Conservation (phyloP, 1,284 basidiomycete species). For the Tremellales sp. region DNA sequence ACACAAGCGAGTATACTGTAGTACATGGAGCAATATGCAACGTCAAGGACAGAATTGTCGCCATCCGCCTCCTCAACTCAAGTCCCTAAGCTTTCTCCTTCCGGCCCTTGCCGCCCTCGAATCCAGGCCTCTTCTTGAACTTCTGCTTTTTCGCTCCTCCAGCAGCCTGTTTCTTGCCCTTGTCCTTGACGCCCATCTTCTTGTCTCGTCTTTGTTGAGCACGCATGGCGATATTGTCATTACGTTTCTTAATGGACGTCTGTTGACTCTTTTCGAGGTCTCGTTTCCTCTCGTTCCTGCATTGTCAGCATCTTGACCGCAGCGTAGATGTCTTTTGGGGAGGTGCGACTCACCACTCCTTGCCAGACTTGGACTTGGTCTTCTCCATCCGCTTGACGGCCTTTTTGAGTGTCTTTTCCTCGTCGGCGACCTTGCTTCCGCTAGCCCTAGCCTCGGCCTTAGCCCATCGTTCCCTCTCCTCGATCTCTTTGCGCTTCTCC, state of each 20-base stretch:
- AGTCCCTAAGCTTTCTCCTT: background rate
- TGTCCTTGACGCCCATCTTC: constrained; percentile 57
- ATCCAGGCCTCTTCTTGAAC: constrained; percentile 28
- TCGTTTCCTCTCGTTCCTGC: constrained; percentile 81
- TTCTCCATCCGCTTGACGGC: constrained; percentile 86
- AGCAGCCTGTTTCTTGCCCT: constrained; percentile 21
- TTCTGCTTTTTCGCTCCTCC: constrained; percentile 4
- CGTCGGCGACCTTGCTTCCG: constrained; percentile 81
- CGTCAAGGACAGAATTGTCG: too few relatives aligned
- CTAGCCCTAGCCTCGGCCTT: constrained; percentile 79
- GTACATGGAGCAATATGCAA: too few relatives aligned
- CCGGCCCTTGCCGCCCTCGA: constrained; percentile 32
- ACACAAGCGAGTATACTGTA: too few relatives aligned
- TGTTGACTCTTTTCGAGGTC: constrained; percentile 67
- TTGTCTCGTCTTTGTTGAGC: constrained; percentile 74
- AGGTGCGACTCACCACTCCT: constrained; percentile 64
- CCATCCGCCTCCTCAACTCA: too few relatives aligned
- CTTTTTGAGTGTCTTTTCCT: constrained; percentile 76
- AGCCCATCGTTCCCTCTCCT: constrained; percentile 77
- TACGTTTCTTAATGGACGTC: constrained; percentile 77
- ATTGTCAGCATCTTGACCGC: background rate
- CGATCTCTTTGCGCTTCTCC: constrained; percentile 69
- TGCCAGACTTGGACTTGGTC: constrained; percentile 73
- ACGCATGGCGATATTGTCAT: constrained; percentile 79
- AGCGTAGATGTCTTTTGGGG: background rate